Base-by-base conservation (phyloP, 441 rosid genomes). In the Arabidopsis lyrata region DNA sequence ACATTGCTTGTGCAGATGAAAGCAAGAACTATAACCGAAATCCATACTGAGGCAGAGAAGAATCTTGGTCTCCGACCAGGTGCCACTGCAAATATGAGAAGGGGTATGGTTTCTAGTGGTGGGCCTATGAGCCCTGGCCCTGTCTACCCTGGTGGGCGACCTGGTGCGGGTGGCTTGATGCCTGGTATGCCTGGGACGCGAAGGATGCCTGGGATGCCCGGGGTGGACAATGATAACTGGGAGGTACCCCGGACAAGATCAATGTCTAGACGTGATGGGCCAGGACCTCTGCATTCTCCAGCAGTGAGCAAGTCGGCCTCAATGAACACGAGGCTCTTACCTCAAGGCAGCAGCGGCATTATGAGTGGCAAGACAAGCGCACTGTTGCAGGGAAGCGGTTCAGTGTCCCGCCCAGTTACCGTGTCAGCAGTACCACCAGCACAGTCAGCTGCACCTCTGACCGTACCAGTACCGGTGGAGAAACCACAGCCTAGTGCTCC, bases 181-280 rank as follows among this genome's bases (percentile, higher is more conserved):
- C 99, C 99, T 34, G 99, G 99, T 66, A 92, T 92, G 99, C 99
- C 97, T 4, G 97, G 97, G 60, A 59, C 85, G 16, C 83, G 97
- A 80, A 92, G 90, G 81, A 94, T 94, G 97, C 96, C 96, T 18
- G 96, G 98, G 58, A 86, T 87, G 90, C 96, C 92, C 20, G 99
- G 90, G 54, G 82, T 78, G 32, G 97, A 90, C 72, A 83, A 74
- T 79, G 93, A 91, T 67, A 86, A 91, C 70, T 92, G 97, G 99
- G 97, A 87, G 82, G 77, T 85, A 13, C 89, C 87, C 1, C 84
- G 92, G 75, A 72, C 79, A 57, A 85, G 92, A 12, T 78, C 97
- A 34, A 84, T 86, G 86, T 94, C 91, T 13, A 87, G 95, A 78
- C 97, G 96, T 13, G 95, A 92, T 62, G 88, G 85, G 49, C 68